A percentile compares a stretch with the other conserved stretches of the same genome.
phyloP scores from a whole-genome alignment of 1,139 yeast genomes.

The Scheffersomyces parashehatae region DNA sequence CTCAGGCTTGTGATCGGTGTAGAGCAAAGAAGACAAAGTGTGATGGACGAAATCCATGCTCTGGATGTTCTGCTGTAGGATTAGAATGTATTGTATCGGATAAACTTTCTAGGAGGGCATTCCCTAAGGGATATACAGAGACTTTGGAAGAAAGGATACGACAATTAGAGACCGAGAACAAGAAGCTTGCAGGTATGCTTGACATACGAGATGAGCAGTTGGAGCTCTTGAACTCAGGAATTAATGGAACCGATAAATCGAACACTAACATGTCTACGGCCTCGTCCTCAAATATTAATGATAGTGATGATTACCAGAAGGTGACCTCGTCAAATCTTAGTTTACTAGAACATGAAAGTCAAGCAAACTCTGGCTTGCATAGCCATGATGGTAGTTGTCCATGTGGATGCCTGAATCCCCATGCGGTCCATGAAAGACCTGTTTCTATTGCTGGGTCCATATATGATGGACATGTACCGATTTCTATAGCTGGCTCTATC shows the following conservation, averaged over 20 bases:
- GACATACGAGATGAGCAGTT: slow-evolving; percentile 66
- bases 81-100: slow-evolving; percentile 48
- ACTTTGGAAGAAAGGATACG: slow-evolving; percentile 48
- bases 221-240: slow-evolving; percentile 20
- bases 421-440: slow-evolving; percentile 60
- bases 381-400: slow-evolving; percentile 53
- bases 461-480: slow-evolving; percentile 31
- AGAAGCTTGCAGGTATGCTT: slow-evolving; percentile 44
- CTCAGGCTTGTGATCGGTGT: slow-evolving; percentile 88
- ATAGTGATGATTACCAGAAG: slow-evolving; percentile 1
- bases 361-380: slow-evolving; percentile 13
- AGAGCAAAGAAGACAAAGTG: slow-evolving; percentile 77
- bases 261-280: too few species aligned
- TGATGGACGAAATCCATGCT: slow-evolving; percentile 63
- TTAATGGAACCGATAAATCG: slow-evolving; percentile 2
- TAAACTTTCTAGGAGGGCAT: slow-evolving; percentile 39
- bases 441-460: slow-evolving; percentile 63
- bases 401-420: slow-evolving; percentile 56
- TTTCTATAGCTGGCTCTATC: slow-evolving; percentile 35
- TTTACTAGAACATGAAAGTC: slow-evolving; percentile 6
- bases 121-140: slow-evolving; percentile 35
- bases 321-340: slow-evolving; percentile 11
- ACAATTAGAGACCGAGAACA: slow-evolving; percentile 47
- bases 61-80: slow-evolving; percentile 45
- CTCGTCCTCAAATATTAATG: too few species aligned